Conservation (phyloP, 2,329 filamentous ascomycete species). For the Trichoderma hamatum region DNA sequence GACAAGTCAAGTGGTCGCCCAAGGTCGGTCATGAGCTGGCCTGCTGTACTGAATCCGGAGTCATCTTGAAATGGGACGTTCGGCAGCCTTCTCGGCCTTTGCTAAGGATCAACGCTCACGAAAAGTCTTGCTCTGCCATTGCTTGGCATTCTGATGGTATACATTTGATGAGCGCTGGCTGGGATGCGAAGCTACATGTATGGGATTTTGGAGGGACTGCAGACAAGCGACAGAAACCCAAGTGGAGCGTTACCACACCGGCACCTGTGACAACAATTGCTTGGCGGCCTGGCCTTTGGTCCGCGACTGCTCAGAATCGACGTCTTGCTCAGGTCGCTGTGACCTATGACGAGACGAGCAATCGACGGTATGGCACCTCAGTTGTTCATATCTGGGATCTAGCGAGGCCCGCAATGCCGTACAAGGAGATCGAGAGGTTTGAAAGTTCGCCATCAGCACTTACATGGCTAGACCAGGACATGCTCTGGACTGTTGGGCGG, state of each 20-base stretch:
- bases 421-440: slow-evolving; percentile 66
- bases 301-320: slow-evolving; percentile 62
- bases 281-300: slow-evolving; percentile 68
- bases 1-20: slow-evolving; percentile 68
- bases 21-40: slow-evolving; percentile 64
- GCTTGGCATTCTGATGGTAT: slow-evolving; percentile 70
- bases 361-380: slow-evolving; percentile 58
- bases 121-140: slow-evolving; percentile 61
- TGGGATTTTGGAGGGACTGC: slow-evolving; percentile 65
- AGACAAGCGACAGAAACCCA: slow-evolving; percentile 66
- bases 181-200: slow-evolving; percentile 64
- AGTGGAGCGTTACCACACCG: slow-evolving; percentile 63
- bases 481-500: slow-evolving; percentile 66
- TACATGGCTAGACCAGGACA: slow-evolving; percentile 66
- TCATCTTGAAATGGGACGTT: slow-evolving; percentile 66
- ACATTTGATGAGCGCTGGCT: slow-evolving; percentile 65
- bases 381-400: slow-evolving; percentile 70
- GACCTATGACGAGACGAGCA: slow-evolving; percentile 60
- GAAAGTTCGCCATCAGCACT: slow-evolving; percentile 59
- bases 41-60: slow-evolving; percentile 64
- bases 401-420: slow-evolving; percentile 67
- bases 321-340: slow-evolving; percentile 65
- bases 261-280: slow-evolving; percentile 61
- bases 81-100: slow-evolving; percentile 57
- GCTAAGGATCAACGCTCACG: slow-evolving; percentile 63